Evolutionary conservation across 768 basidiomycete genomes (phyloP), one percentile per base, ranked within the genome.

Genomic region (Tricholoma saponaceum): DNA sequence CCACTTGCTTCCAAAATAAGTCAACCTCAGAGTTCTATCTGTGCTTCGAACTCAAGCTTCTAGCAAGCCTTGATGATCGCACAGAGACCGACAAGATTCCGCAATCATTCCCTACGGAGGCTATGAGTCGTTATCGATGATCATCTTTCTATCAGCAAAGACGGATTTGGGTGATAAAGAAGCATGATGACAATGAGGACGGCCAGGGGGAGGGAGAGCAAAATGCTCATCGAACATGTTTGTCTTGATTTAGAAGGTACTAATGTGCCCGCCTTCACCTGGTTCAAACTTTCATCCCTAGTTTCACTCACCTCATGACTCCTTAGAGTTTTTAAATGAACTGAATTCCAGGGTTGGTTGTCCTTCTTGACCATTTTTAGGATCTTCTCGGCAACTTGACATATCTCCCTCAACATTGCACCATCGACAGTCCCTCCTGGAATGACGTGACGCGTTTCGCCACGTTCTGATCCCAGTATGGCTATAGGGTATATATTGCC

Each of bases 171-270:
- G 47, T 9, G 47, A 50, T 50, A 30, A 50, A 23, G 53, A 37
- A n/a, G 41, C 26, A 16, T 33, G 28, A 55, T 70, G 54, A 67
- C 73, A 61, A 69, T 80, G 53, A 68, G 80, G 68, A 63, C 44
- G 6, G 20, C 41, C 41, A 43, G 18, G 18, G 41, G 18, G 20
- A 70, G 58, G 64, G 64, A 44, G 66, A 66, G 58, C 74, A 76
- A 59, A 71, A 75, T 56, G 71, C 78, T n/a, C 57, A 71, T 85
- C 51, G 80, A 76, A 50, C 47, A 50, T 50, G 26, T 30, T 28
- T 49, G 47, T 49, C 47, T n/a, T 28, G 26, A 49, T 49, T 28
- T 49, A 16, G 47, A 49, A 49, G 47, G 26, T 28, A 3, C 8
- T 23, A 46, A 46, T 46, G 44, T 14, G 44, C 23, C 44, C 44